phyloP scores from a whole-genome alignment of 345 rosid genomes.

The Hirschfeldia incana region DNA sequence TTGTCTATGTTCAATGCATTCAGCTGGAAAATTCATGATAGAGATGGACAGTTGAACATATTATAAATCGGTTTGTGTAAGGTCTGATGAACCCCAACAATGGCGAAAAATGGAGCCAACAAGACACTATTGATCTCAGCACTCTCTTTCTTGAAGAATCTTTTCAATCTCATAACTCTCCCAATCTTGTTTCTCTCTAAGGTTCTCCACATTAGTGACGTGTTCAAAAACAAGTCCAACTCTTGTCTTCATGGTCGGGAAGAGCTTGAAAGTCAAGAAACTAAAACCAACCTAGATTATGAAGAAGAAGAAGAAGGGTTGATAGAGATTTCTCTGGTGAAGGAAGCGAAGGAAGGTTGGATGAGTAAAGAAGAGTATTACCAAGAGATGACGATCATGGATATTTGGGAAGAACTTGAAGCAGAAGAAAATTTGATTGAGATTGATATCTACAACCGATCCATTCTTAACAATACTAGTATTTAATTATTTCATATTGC shows the following conservation, averaged over 20 bases:
- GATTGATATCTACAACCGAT: constrained; percentile 69
- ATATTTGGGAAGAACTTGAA: constrained; percentile 55
- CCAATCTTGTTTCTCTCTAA: constrained; percentile 48
- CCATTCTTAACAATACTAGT: constrained; percentile 32
- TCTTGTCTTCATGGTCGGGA: constrained; percentile 12
- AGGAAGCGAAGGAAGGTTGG: constrained; percentile 25
- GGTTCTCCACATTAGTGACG: constrained; percentile 27
- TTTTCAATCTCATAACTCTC: constrained; percentile 34
- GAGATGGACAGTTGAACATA: background rate
- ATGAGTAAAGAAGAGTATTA: constrained; percentile 40
- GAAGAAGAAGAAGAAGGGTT: constrained; percentile 56
- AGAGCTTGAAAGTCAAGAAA: constrained; percentile 19
- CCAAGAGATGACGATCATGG: constrained; percentile 37
- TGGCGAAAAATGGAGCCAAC: constrained; percentile 29
- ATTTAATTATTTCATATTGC: background rate
- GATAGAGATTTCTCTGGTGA: constrained; percentile 57
- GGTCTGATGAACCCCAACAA: constrained; percentile 21
- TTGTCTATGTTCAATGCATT: constrained; percentile 32
- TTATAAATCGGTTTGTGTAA: background rate
- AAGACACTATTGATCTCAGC: constrained; percentile 21
- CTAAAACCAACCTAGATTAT: constrained; percentile 11
- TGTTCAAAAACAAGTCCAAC: constrained; percentile 20
- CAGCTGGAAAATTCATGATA: background rate
- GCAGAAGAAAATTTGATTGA: constrained; percentile 73
- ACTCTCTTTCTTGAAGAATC: constrained; percentile 29